Percentiles rank a stretch among this genome's conserved stretches.
These are phyloP conservation scores for Xylaria bambusicola DNA, from an alignment of 495 filamentous ascomycete species.

Conservation along the genomic window DNA sequence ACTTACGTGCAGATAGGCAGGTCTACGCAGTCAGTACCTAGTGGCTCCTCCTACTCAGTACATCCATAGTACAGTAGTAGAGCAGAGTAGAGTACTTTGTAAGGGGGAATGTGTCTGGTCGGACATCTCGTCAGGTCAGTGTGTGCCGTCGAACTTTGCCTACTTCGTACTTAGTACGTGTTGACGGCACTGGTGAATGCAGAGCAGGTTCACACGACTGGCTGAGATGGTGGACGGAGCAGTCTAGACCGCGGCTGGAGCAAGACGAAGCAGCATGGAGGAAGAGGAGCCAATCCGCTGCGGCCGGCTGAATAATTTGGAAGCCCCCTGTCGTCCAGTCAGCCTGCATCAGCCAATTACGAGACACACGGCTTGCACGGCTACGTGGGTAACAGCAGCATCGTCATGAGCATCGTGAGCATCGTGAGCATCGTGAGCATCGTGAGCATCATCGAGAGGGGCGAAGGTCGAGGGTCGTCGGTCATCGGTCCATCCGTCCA, in stretches of 20 bases:
- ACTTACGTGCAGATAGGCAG: neutral
- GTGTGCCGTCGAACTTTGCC: no score
- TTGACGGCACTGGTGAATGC: conserved; percentile 1
- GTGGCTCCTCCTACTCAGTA: no score
- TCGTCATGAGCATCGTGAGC: no score
- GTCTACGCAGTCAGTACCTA: no score
- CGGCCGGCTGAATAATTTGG: conserved; percentile 23
- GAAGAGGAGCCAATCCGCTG: conserved; percentile 14
- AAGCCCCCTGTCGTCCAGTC: conserved; percentile 9
- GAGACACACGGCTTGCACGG: conserved; percentile 3
- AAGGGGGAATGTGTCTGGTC: no score
- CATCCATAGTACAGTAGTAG: no score
- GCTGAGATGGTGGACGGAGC: conserved; percentile 5
- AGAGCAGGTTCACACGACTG: conserved; percentile 12
- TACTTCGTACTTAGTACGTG: no score
- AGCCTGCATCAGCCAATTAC: conserved; percentile 8
- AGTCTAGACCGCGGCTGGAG: conserved; percentile 19
- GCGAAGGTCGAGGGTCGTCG: no score
- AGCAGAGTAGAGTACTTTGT: no score
- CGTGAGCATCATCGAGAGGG: no score
- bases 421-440: no score
- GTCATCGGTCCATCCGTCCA: no score
- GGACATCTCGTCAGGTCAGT: neutral
- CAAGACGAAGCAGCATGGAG: conserved; percentile 2
- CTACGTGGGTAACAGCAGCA: conserved; percentile 5